Evolutionary conservation across 2,329 filamentous ascomycete genomes (phyloP), one percentile per base, ranked within the genome.

Genomic region (Scopulariopsis brevicaulis): DNA sequence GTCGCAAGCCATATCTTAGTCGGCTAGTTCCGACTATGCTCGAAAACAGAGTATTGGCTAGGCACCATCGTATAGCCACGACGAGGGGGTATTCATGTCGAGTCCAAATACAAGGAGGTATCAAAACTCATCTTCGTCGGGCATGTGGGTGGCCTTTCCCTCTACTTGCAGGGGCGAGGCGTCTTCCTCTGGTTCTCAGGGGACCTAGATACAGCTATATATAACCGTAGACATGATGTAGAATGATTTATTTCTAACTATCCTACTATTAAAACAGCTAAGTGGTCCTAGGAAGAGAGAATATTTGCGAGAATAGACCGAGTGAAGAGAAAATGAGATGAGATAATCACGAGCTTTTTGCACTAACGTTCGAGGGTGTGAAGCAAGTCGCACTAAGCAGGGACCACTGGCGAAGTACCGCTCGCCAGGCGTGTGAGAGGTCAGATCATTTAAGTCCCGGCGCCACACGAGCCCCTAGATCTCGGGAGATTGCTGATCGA

Each of bases 141-240:
- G 81, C 5, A 81, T 67, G 18, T 80, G 66, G 48, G 80, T 71
- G 8, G 79, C 73, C 60, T 78, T 81, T 50, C 73, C 75, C 1
- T 70, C 28, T 32, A 32, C 28, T 32, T 32, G 64, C 18, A 80
- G 70, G 43, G 73, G 70, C 4, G 67, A 64, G 25, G 81, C 73
- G 60, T 79, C 74, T 15, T 64, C 69, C 11, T 71, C 68, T 1
- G 78, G 74, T 8, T 71, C 54, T 60, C 65, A 58, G 58, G 61
- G 25, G 43, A 63, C 54, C 53, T 35, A 54, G 24, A 48, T 53
- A 22, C 18, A 12, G 22, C 37, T 48, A 20, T 35, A 50, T 52
- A 43, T 56, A 35, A 10, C 40, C 7, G 37, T 22, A 18, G 28
- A 25, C 20, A n/a, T 4, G 11, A 50, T 10, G 46, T 10, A 24